Evolutionary conservation across 139 green algal genomes (phyloP).

Genomic region (Picochlorum sp.): DNA sequence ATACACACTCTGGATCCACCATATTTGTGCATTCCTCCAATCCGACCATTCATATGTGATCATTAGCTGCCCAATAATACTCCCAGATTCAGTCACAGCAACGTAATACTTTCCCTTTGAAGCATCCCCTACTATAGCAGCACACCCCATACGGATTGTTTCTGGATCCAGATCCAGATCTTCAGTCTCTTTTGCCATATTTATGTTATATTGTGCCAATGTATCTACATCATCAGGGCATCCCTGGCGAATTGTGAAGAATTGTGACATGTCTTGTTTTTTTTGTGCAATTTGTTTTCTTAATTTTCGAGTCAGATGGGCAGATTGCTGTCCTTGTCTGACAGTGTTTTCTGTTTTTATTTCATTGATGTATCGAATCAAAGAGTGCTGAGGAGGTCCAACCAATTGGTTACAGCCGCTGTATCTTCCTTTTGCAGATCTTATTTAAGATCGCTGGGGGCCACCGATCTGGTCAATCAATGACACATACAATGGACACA

Average conservation of each 20-base stretch:
- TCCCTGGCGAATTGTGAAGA: background rate
- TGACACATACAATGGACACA: no score
- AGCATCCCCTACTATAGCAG: constrained; percentile 5
- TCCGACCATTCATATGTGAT: constrained; percentile 25
- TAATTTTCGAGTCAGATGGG: no score
- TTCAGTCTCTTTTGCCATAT: constrained; percentile 22
- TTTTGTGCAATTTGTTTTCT: no score
- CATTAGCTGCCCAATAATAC: constrained; percentile 9
- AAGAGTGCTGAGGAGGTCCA: no score
- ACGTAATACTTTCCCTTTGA: constrained; percentile 14
- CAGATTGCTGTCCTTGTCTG: no score
- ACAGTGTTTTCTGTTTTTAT: no score
- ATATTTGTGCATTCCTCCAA: constrained; percentile 21
- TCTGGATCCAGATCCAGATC: constrained; percentile 13
- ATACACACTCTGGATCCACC: constrained; percentile 25
- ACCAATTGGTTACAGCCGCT: no score
- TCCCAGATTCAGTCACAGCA: background rate
- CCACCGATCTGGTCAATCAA: no score
- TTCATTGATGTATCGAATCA: no score
- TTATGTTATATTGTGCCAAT: constrained; percentile 10
- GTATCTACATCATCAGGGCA: background rate
- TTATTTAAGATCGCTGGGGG: no score
- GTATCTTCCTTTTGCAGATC: no score
- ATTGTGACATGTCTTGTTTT: no score
- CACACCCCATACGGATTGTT: constrained; percentile 3